Evolutionary conservation across 164 flowering plant species (phyloP).

Genomic region (Warburgia ugandensis): DNA sequence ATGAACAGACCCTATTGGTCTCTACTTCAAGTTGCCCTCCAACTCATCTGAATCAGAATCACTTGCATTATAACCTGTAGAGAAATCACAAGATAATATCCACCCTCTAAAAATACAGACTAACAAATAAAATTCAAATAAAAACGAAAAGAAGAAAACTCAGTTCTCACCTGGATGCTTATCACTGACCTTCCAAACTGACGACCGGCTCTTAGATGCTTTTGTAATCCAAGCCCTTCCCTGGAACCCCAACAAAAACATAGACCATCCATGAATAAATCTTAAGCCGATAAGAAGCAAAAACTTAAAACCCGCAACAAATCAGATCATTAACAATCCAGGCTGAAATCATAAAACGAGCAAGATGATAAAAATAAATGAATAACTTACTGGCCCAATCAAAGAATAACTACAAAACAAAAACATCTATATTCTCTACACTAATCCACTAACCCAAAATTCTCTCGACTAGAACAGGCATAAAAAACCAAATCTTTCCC

Average conservation of each 20-base stretch:
- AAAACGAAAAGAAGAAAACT: neutral
- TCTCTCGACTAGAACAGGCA: too few relatives aligned
- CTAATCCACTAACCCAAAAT: too few relatives aligned
- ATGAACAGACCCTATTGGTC: too few relatives aligned
- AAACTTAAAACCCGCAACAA: neutral
- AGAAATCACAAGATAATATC: neutral
- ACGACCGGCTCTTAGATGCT: slow-evolving; percentile 65
- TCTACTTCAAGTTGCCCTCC: slow-evolving; percentile 19
- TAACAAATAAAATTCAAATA: slow-evolving; percentile 1
- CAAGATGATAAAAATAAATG: too few relatives aligned
- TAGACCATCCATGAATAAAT: neutral
- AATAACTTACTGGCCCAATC: too few relatives aligned
- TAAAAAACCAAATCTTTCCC: too few relatives aligned
- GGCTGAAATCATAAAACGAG: too few relatives aligned
- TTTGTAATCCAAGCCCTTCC: slow-evolving; percentile 69
- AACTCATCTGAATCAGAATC: slow-evolving; percentile 70
- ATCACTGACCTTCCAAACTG: slow-evolving; percentile 66
- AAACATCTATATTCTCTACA: too few relatives aligned
- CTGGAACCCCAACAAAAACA: slow-evolving; percentile 22
- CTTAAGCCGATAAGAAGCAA: neutral
- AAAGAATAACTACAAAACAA: too few relatives aligned
- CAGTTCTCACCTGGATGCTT: slow-evolving; percentile 58
- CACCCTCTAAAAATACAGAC: neutral
- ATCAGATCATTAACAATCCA: neutral
- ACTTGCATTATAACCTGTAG: slow-evolving; percentile 64